Evolutionary conservation across 331 rosid genomes (phyloP).

Genomic region (Malus hybrid): DNA sequence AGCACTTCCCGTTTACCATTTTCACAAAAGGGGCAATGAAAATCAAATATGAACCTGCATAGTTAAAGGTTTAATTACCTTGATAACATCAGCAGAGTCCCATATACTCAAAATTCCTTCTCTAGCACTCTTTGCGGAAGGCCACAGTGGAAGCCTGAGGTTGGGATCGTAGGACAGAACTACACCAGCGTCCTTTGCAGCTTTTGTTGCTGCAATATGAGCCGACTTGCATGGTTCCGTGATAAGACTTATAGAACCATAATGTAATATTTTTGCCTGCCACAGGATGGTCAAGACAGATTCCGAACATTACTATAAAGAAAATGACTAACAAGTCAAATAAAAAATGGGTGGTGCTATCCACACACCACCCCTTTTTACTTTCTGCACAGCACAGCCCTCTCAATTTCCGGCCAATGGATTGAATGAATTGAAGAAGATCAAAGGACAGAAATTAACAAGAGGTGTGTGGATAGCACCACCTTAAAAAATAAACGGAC

Average conservation of each 20-base stretch:
- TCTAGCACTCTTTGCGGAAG: conserved; percentile 83
- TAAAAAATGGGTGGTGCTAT: conserved; percentile 4
- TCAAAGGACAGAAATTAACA: too few relatives aligned
- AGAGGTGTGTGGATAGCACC: too few relatives aligned
- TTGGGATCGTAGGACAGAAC: conserved; percentile 86
- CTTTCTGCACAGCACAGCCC: too few relatives aligned
- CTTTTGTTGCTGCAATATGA: conserved; percentile 88
- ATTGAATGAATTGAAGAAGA: too few relatives aligned
- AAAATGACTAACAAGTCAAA: neutral
- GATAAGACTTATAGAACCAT: conserved; percentile 93
- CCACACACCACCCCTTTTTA: too few relatives aligned
- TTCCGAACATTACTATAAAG: neutral
- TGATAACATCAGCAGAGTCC: conserved; percentile 85
- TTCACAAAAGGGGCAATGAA: conserved; percentile 7
- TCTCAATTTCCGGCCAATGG: too few relatives aligned
- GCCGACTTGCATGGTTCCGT: conserved; percentile 96
- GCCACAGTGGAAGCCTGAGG: conserved; percentile 95
- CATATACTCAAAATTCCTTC: conserved; percentile 94
- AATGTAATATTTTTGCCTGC: conserved; percentile 89
- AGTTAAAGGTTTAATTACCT: conserved; percentile 36
- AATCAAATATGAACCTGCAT: conserved; percentile 9
- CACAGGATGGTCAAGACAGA: conserved; percentile 14
- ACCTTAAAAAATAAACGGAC: too few relatives aligned
- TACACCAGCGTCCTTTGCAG: conserved; percentile 89
- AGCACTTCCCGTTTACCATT: conserved; percentile 7